Evolutionary conservation across 2,329 filamentous ascomycete species (phyloP).

Genomic region (Beauveria scarabaeidicola): DNA sequence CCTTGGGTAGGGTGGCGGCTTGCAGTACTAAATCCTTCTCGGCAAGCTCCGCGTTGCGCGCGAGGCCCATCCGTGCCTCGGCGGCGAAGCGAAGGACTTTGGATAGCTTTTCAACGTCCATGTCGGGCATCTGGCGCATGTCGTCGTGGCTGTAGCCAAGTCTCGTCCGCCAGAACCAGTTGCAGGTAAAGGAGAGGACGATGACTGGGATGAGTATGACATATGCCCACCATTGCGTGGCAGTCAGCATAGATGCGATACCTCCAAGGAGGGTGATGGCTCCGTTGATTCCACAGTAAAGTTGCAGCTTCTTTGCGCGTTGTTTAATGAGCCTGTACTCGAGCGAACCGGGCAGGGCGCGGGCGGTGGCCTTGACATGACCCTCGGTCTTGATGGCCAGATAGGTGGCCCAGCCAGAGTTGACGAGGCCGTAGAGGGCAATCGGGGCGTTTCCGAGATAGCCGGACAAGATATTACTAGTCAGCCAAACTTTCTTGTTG

Average conservation of each 20-base stretch:
- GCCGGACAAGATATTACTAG: slow-evolving; percentile 46
- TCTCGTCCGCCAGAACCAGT: slow-evolving; percentile 38
- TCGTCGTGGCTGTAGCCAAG: slow-evolving; percentile 32
- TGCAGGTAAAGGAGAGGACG: slow-evolving; percentile 34
- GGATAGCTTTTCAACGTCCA: slow-evolving; percentile 1
- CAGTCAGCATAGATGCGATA: slow-evolving; percentile 40
- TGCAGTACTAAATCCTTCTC: background rate
- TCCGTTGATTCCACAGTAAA: slow-evolving; percentile 37
- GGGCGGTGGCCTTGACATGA: slow-evolving; percentile 24
- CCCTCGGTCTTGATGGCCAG: slow-evolving; percentile 31
- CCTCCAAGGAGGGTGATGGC: slow-evolving; percentile 38
- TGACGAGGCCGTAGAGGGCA: slow-evolving; percentile 40
- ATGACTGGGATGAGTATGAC: slow-evolving; percentile 43
- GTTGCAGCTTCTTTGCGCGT: slow-evolving; percentile 32
- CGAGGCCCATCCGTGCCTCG: background rate
- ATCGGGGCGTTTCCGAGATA: slow-evolving; percentile 46
- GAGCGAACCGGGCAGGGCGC: slow-evolving; percentile 18
- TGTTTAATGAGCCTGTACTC: slow-evolving; percentile 24
- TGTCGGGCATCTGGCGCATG: slow-evolving; percentile 14
- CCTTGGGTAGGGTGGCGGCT: background rate
- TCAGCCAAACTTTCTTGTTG: slow-evolving; percentile 30
- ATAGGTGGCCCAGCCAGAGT: slow-evolving; percentile 38
- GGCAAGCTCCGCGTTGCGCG: background rate
- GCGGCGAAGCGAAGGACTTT: background rate
- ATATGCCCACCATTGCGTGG: slow-evolving; percentile 45